A percentile compares a stretch with the other conserved stretches of the same genome.
phyloP scores from a whole-genome alignment of 495 filamentous ascomycete genomes.

The Xylaria venustula region DNA sequence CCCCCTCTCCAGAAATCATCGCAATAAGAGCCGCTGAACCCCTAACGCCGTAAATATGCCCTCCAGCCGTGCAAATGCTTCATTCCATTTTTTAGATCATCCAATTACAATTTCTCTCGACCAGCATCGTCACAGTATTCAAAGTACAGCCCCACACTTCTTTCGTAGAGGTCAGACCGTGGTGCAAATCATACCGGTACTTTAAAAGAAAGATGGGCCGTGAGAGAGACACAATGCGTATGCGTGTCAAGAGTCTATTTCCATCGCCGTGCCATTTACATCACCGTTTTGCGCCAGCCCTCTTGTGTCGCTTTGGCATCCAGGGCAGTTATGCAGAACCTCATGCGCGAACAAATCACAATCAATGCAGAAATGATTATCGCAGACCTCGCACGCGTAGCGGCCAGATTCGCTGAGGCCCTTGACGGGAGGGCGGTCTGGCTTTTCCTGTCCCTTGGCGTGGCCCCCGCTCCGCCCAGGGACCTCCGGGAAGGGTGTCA shows the following conservation, averaged over 20 bases:
- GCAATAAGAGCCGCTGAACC: neutral
- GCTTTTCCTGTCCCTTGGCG: constrained; percentile 20
- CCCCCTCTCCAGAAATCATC: constrained; percentile 1
- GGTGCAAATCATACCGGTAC: too few relatives aligned
- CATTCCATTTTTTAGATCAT: neutral
- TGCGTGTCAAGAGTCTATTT: constrained; percentile 31
- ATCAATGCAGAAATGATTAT: constrained; percentile 93
- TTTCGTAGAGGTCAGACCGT: too few relatives aligned
- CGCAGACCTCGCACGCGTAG: constrained; percentile 83
- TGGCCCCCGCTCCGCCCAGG: constrained; percentile 22
- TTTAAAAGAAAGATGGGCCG: too few relatives aligned
- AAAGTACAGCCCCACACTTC: too few relatives aligned
- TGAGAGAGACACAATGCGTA: neutral
- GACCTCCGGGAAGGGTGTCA: constrained; percentile 48
- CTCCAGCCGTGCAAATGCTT: constrained; percentile 2
- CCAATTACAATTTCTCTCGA: neutral
- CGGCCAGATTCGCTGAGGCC: constrained; percentile 82
- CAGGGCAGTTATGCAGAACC: constrained; percentile 91
- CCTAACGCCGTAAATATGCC: constrained; percentile 6
- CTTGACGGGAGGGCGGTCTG: constrained; percentile 53
- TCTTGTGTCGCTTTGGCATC: constrained; percentile 70
- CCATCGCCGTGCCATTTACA: constrained; percentile 31
- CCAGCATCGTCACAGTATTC: neutral
- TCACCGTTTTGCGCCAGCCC: constrained; percentile 1
- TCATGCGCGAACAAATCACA: constrained; percentile 95